Conservation (phyloP, 371 early-diverging fungal species). For the Umbelopsis sp. region DNA sequence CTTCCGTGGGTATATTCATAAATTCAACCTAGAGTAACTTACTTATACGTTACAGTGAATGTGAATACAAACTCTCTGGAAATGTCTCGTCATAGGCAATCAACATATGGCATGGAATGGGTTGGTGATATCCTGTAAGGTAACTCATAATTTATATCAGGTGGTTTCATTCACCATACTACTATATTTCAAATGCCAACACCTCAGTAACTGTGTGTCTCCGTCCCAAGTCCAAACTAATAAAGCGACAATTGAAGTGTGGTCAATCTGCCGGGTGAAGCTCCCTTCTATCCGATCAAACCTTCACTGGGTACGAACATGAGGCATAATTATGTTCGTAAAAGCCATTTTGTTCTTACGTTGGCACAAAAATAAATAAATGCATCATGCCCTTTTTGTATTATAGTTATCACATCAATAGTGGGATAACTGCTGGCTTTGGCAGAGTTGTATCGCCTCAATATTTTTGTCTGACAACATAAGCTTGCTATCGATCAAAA, state of each 20-base stretch:
- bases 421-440: too few species aligned
- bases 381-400: too few species aligned
- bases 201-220: constrained; percentile 1
- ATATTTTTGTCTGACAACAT: too few species aligned
- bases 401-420: too few species aligned
- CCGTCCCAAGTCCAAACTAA: neutral
- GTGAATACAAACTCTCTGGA: neutral
- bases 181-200: constrained; percentile 1
- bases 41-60: constrained; percentile 6
- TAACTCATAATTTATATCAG: constrained; percentile 8
- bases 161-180: neutral
- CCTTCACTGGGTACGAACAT: constrained; percentile 13
- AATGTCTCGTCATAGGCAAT: neutral
- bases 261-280: neutral
- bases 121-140: constrained; percentile 8
- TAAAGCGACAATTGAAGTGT: neutral
- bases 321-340: neutral
- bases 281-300: neutral
- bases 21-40: neutral
- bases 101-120: neutral
- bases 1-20: neutral
- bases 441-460: too few species aligned
- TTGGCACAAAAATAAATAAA: neutral
- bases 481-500: too few species aligned
- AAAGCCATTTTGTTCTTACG: neutral